A percentile compares a stretch with the other conserved stretches of the same genome.
These are phyloP conservation scores for Moniliophthora roreri DNA, from an alignment of 1,284 basidiomycete species.

Conservation along the genomic window DNA sequence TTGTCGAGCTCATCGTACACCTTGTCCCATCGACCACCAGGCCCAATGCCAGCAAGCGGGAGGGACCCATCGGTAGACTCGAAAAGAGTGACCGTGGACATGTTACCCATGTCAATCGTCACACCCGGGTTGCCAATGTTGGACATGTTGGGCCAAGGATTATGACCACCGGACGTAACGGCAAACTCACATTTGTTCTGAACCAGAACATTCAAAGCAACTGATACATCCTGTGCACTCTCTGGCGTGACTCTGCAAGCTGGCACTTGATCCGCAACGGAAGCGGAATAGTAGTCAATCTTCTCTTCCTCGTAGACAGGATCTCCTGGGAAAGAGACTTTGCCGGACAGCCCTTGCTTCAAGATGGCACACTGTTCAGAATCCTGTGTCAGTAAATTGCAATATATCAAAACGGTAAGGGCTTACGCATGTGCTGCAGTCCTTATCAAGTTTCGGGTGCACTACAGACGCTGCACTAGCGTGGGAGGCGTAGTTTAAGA, in stretches of 20 bases:
- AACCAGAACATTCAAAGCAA: constrained; percentile 1
- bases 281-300: constrained; percentile 3
- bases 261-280: not conserved
- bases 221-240: constrained; percentile 5
- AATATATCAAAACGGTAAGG: no score
- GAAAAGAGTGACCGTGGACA: constrained; percentile 26
- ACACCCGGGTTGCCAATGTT: constrained; percentile 4
- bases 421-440: no score
- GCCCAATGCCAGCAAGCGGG: constrained; percentile 26
- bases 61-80: constrained; percentile 8
- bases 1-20: constrained; percentile 30
- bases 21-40: constrained; percentile 35
- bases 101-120: constrained; percentile 14
- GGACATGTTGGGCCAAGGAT: constrained; percentile 5
- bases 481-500: no score
- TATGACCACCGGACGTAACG: constrained; percentile 11
- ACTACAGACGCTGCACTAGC: no score
- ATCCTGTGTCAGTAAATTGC: no score
- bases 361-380: constrained; percentile 6
- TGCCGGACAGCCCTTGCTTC: not conserved
- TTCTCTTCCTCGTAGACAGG: constrained; percentile 5
- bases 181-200: constrained; percentile 5
- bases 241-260: constrained; percentile 5
- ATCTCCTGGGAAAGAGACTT: constrained; percentile 2
- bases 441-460: no score